These are phyloP conservation scores for Cryptococcus deneoformans DNA, from an alignment of 1,284 basidiomycete genomes.

Conservation along the genomic window DNA sequence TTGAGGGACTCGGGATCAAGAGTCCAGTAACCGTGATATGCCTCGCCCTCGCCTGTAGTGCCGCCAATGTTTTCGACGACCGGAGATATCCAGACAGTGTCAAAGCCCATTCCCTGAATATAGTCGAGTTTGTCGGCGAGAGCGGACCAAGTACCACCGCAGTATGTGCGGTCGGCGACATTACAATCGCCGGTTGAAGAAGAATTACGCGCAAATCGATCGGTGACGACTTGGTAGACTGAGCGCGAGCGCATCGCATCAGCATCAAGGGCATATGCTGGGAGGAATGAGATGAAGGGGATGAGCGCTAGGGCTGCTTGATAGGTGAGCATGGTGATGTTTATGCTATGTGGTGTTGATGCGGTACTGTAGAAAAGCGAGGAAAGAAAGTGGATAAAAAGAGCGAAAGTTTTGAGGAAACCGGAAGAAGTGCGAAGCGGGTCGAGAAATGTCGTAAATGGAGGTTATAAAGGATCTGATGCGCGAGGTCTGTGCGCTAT, in stretches of 20 bases:
- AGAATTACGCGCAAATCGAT: conserved; percentile 42
- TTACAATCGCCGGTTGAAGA: conserved; percentile 27
- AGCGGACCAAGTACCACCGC: conserved; percentile 45
- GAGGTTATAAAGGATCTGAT: too few species aligned
- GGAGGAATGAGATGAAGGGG: conserved; percentile 5
- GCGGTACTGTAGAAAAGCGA: conserved; percentile 1
- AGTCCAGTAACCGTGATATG: conserved; percentile 49
- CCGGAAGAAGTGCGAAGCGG: too few species aligned
- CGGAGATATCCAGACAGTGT: conserved; percentile 49
- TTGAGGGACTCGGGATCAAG: conserved; percentile 42
- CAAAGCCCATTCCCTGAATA: conserved; percentile 50
- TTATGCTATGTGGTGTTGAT: background rate
- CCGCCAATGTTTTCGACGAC: conserved; percentile 44
- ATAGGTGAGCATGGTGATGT: conserved; percentile 10
- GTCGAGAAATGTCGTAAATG: too few species aligned
- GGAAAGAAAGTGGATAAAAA: background rate
- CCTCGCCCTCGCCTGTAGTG: conserved; percentile 31
- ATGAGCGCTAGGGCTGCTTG: conserved; percentile 13
- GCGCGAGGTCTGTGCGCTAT: too few species aligned
- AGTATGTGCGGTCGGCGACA: conserved; percentile 30
- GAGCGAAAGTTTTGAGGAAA: background rate
- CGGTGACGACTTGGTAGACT: conserved; percentile 49
- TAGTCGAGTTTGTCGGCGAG: conserved; percentile 42
- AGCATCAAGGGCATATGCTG: conserved; percentile 27
- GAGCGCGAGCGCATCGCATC: conserved; percentile 37